Evolutionary conservation across 2,329 filamentous ascomycete genomes (phyloP).

Genomic region (Pseudocercospora macadamiae): DNA sequence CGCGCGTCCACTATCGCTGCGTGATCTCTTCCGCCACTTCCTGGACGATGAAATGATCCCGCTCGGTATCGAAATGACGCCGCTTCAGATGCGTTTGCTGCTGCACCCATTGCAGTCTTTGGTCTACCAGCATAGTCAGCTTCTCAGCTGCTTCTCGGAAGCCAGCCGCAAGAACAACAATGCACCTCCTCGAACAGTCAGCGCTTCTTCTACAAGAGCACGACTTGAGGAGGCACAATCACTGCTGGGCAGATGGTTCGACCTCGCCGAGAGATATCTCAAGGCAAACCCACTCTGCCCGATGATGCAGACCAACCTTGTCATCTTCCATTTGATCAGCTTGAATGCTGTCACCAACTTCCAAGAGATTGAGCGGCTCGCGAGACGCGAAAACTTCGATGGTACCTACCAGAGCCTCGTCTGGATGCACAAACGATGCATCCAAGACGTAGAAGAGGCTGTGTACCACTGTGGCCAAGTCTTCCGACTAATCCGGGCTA

Average conservation of each 20-base stretch:
- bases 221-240: slow-evolving; percentile 67
- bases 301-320: slow-evolving; percentile 66
- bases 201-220: slow-evolving; percentile 62
- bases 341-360: slow-evolving; percentile 71
- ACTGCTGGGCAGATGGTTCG: slow-evolving; percentile 68
- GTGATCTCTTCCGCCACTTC: slow-evolving; percentile 69
- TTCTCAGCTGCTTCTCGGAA: slow-evolving; percentile 67
- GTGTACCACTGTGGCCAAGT: slow-evolving; percentile 71
- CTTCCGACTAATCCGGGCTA: slow-evolving; percentile 61
- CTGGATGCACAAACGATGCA: slow-evolving; percentile 63
- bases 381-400: slow-evolving; percentile 63
- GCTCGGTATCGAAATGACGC: slow-evolving; percentile 57
- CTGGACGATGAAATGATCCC: slow-evolving; percentile 64
- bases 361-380: slow-evolving; percentile 67
- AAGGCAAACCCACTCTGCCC: slow-evolving; percentile 61
- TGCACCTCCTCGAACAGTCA: slow-evolving; percentile 52
- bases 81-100: slow-evolving; percentile 65
- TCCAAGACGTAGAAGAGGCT: slow-evolving; percentile 65
- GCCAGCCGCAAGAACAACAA: slow-evolving; percentile 51
- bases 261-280: slow-evolving; percentile 60
- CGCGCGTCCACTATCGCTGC: slow-evolving; percentile 60
- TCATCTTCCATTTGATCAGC: slow-evolving; percentile 71
- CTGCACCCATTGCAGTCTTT: slow-evolving; percentile 69
- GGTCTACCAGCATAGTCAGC: slow-evolving; percentile 66
- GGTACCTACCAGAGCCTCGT: slow-evolving; percentile 59